A percentile compares a stretch with the other conserved stretches of the same genome.
Evolutionary conservation across 106 monocot species (phyloP).

Genomic region (Dendrobium nobile): DNA sequence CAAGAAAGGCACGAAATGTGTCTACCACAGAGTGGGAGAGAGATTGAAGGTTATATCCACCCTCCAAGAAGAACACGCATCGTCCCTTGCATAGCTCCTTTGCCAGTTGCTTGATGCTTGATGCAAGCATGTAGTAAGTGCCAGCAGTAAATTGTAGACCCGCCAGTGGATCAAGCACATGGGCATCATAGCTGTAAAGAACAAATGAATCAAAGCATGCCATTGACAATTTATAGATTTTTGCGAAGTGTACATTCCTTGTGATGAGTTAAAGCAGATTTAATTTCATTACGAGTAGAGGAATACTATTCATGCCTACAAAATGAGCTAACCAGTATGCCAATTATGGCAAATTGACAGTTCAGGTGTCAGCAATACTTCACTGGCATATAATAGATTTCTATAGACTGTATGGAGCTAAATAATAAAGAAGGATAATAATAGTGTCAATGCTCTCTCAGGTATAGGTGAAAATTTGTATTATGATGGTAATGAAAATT

Average conservation of each 20-base stretch:
- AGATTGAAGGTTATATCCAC: constrained; percentile 91
- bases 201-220: neutral
- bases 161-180: constrained; percentile 84
- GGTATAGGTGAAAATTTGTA: neutral
- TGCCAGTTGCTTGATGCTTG: constrained; percentile 48
- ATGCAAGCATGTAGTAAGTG: constrained; percentile 84
- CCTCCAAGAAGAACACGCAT: constrained; percentile 46
- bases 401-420: too few relatives aligned
- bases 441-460: too few relatives aligned
- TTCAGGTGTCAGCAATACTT: neutral
- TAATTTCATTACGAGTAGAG: too few relatives aligned
- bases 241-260: too few relatives aligned
- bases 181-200: constrained; percentile 78
- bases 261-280: neutral
- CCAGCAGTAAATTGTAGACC: constrained; percentile 85
- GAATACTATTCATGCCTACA: too few relatives aligned
- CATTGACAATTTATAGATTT: too few relatives aligned
- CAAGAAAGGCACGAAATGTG: constrained; percentile 73
- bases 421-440: too few relatives aligned
- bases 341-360: neutral
- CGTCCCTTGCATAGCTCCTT: constrained; percentile 25
- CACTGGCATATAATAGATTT: too few relatives aligned
- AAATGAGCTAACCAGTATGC: too few relatives aligned
- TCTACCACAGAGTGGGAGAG: constrained; percentile 84
- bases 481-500: neutral